Evolutionary conservation across 2,329 filamentous ascomycete genomes (phyloP), one percentile per base, ranked within the genome.

Genomic region (Ceratocystis eucalypticola): DNA sequence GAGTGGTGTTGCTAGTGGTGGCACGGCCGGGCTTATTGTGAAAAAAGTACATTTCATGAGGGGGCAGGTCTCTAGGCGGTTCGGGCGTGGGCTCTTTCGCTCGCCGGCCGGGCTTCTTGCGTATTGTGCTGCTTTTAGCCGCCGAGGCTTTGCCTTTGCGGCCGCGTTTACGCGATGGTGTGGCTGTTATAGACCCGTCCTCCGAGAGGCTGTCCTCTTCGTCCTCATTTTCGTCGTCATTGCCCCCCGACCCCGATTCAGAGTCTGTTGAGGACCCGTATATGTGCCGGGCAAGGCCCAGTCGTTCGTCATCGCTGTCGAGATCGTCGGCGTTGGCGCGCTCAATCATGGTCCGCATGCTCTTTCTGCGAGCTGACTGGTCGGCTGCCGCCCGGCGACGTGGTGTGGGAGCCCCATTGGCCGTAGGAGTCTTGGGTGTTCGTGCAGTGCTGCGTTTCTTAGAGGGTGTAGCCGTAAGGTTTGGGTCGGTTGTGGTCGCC

Each of bases 21-120:
- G 84, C 80, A 3, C 85, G 82, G 1, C 90, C 91, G 0, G 89
- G 86, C 61, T 90, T 87, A 73, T 96, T 96, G 72, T 97, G 90
- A 72, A 88, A 89, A 75, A 99, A 97, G 77, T 95, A 99, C 70
- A 88, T 84, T 74, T 97, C 94, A 72, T 96, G 90, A 0, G 92
- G 81, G 4, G 92, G 89, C 1, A 97, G 81, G 71, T 96, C 84
- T 64, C 85, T 82, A 20, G 93, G 90, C 2, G 91, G 91, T 4
- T 88, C 91, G 1, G 89, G 88, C 5, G 88, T 90, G 66, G 84
- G 84, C 71, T 85, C 83, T 69, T 83, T 82, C 71, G 75, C 77
- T 20, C 68, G 68, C 8, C 70, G 69, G 28, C 71, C 72, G 37
- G 68, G 65, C n/a, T 71, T 74, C 66, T 70, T 73, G 15, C 71